Evolutionary conservation across 805 yeast species (phyloP).

Genomic region (Yarrowia hollandica): DNA sequence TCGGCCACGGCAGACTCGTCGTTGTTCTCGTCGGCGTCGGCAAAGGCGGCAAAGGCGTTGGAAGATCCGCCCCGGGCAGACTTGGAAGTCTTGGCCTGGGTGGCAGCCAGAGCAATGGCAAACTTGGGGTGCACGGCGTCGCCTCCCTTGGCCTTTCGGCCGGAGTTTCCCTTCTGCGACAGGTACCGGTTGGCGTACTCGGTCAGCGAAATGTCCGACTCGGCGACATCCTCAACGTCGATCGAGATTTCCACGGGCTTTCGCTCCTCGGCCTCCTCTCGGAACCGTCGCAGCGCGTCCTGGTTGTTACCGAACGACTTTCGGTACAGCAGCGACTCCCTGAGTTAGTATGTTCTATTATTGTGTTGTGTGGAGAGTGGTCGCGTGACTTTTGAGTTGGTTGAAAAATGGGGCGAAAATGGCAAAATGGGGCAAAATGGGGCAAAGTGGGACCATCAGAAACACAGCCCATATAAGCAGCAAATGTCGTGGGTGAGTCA

Average conservation of each 20-base stretch:
- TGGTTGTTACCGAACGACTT: slow-evolving; percentile 25
- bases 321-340: slow-evolving; percentile 25
- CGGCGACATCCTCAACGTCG: slow-evolving; percentile 31
- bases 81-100: slow-evolving; percentile 29
- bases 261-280: slow-evolving; percentile 30
- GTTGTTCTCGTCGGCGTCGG: slow-evolving; percentile 26
- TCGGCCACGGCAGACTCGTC: slow-evolving; percentile 29
- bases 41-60: slow-evolving; percentile 28
- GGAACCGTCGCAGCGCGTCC: slow-evolving; percentile 23
- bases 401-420: not conserved
- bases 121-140: slow-evolving; percentile 31
- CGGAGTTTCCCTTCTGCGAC: slow-evolving; percentile 12
- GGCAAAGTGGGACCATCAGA: no score
- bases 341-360: not conserved
- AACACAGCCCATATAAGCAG: no score
- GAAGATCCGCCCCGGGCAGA: slow-evolving; percentile 11
- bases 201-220: slow-evolving; percentile 30
- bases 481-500: no score
- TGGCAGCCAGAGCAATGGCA: slow-evolving; percentile 31
- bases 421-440: no score
- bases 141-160: slow-evolving; percentile 16
- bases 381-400: not conserved
- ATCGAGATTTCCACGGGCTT: slow-evolving; percentile 25
- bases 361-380: not conserved
- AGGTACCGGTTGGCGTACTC: slow-evolving; percentile 32